A percentile compares a stretch with the other conserved stretches of the same genome.
Evolutionary conservation across 2,329 filamentous ascomycete species (phyloP).

Genomic region (Shiraia bambusicola): DNA sequence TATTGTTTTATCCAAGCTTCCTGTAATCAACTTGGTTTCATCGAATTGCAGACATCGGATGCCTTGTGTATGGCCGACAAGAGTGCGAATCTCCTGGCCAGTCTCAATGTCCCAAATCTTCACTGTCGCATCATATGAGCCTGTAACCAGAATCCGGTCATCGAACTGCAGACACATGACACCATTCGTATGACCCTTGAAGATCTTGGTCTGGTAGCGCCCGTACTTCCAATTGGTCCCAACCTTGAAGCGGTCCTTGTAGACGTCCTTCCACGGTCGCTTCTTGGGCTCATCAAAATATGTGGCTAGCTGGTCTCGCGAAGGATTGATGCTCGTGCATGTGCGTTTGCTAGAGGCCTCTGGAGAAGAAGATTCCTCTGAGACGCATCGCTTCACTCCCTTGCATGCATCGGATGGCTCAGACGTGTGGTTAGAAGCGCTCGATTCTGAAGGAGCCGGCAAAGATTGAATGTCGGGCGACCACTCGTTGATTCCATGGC

Average conservation of each 20-base stretch:
- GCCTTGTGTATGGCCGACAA: slow-evolving; percentile 77
- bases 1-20: slow-evolving; percentile 82
- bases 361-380: slow-evolving; percentile 26
- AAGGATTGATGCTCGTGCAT: slow-evolving; percentile 28
- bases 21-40: slow-evolving; percentile 85
- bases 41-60: slow-evolving; percentile 92
- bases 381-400: slow-evolving; percentile 32
- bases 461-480: slow-evolving; percentile 54
- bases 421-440: slow-evolving; percentile 13
- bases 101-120: slow-evolving; percentile 96
- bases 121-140: slow-evolving; percentile 91
- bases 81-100: slow-evolving; percentile 79
- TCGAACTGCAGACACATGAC: slow-evolving; percentile 80
- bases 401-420: slow-evolving; percentile 18
- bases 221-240: slow-evolving; percentile 98
- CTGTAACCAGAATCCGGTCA: slow-evolving; percentile 87
- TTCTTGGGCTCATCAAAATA: slow-evolving; percentile 53
- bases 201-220: slow-evolving; percentile 77
- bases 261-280: slow-evolving; percentile 93
- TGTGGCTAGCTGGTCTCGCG: slow-evolving; percentile 42
- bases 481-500: slow-evolving; percentile 57
- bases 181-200: slow-evolving; percentile 86
- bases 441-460: slow-evolving; percentile 36
- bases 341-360: slow-evolving; percentile 37
- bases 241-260: slow-evolving; percentile 92